Evolutionary conservation across 2,329 filamentous ascomycete genomes (phyloP).

Genomic region (Fonsecaea monophora): DNA sequence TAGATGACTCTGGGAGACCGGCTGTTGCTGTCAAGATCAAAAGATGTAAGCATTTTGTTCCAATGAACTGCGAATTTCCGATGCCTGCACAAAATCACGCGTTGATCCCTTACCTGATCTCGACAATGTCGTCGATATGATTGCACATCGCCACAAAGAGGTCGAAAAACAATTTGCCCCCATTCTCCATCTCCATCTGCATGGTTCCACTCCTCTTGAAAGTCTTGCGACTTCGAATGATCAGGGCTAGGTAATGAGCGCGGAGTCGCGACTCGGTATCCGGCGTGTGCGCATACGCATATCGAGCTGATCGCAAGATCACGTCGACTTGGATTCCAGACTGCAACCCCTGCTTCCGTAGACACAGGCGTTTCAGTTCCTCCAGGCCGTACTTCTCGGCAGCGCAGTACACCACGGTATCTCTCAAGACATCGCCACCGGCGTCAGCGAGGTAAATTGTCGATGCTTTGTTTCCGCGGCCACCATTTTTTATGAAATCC

Average conservation of each 20-base stretch:
- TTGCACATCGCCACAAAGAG: constrained; percentile 98
- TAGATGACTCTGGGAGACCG: constrained; percentile 62
- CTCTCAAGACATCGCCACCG: constrained; percentile 79
- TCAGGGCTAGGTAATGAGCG: constrained; percentile 95
- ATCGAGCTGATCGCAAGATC: constrained; percentile 90
- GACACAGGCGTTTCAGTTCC: constrained; percentile 86
- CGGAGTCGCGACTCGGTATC: constrained; percentile 90
- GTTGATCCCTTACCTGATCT: constrained; percentile 71
- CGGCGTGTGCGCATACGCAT: constrained; percentile 93
- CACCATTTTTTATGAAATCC: constrained; percentile 62
- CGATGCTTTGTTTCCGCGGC: constrained; percentile 71
- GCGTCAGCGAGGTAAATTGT: constrained; percentile 79
- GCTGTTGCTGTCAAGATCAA: constrained; percentile 52
- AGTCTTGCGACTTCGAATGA: constrained; percentile 95
- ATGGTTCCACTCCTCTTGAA: constrained; percentile 98
- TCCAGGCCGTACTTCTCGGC: constrained; percentile 90
- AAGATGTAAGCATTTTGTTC: constrained; percentile 37
- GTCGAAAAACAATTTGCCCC: constrained; percentile 96
- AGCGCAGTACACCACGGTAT: constrained; percentile 92
- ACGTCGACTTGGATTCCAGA: constrained; percentile 89
- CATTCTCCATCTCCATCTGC: constrained; percentile 97
- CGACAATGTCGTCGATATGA: constrained; percentile 94
- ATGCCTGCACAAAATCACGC: constrained; percentile 20
- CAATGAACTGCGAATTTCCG: constrained; percentile 28
- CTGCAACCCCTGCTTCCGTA: constrained; percentile 94